Conservation (phyloP, 306 rosid genomes). For the Calophaca sinica region DNA sequence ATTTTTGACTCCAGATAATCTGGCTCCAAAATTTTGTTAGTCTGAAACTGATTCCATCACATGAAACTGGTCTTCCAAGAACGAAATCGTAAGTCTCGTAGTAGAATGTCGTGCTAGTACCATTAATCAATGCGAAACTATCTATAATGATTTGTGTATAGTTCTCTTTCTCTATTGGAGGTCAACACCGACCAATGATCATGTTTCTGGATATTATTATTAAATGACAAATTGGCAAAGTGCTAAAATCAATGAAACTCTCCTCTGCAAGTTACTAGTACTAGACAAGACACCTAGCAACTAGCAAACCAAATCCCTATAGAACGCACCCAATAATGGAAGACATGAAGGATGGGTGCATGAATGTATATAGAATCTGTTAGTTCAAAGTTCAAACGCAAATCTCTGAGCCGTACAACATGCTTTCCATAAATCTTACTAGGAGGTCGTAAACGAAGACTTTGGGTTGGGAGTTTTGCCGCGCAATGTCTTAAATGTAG, state of each 20-base stretch:
- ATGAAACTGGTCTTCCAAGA: no score
- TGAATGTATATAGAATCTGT: constrained; percentile 6
- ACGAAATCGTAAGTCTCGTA: neutral
- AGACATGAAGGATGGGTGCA: constrained; percentile 12
- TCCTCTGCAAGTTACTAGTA: neutral
- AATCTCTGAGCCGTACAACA: constrained; percentile 8
- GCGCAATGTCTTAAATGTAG: no score
- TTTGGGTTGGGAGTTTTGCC: constrained; percentile 8
- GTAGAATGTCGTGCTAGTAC: neutral
- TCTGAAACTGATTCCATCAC: no score
- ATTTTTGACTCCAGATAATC: no score
- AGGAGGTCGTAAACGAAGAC: constrained; percentile 41
- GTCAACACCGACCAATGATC: neutral
- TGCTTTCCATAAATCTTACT: constrained; percentile 1
- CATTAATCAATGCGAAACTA: neutral
- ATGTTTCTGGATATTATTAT: no score
- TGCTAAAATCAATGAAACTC: neutral
- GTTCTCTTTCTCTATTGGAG: neutral
- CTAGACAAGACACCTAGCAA: constrained; percentile 26
- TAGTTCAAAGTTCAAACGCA: neutral
- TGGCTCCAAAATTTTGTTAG: no score
- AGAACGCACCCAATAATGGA: neutral
- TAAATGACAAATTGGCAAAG: neutral
- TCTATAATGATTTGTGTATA: neutral
- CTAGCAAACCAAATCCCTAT: no score